Base-by-base conservation (phyloP, 2,329 filamentous ascomycete species). In the Didymella exigua region DNA sequence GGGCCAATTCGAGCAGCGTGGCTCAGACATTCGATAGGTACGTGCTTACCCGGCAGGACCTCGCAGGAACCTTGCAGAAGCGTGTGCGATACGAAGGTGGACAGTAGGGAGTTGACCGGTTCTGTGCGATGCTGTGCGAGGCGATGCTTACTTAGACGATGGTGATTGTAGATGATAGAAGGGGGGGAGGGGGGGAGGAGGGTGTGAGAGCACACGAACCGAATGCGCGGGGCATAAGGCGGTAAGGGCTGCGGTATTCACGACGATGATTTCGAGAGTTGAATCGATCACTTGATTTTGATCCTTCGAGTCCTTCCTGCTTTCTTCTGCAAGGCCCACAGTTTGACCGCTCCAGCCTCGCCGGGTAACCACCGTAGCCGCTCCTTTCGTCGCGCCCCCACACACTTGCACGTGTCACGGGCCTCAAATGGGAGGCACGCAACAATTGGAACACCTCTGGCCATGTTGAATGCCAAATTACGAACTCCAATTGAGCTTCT, bases 11-110 rank as follows among this genome's bases (percentile, higher is more conserved):
- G 33, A 29, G 45, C 46, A 24, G 36, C 18, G 36, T 50, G 52
- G 52, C 52, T 50, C 34, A 55, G 52, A 55, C 52, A 36, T 50
- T 55, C 52, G 29, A 55, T 50, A 55, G 52, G 52, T 55, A 50
- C 52, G 46, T 55, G 52, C 52, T 50, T 46, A 49, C 36, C 36
- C 9, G 23, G 36, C 36, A 38, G 14, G 13, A 21, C 16, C 18
- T 21, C 21, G 10, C 33, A 36, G 18, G 33, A 21, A 21, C 14
- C 36, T 38, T 24, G 36, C 19, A 21, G 1, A 13, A 23, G 14
- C 19, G 36, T 38, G 36, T 38, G 36, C 36, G 36, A 38, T 38
- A 19, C 21, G 21, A 18, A 11, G 37, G 23, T 26, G 34, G 9
- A 16, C 10, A 19, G 26, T 38, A 34, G 33, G 24, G 18, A 24